phyloP scores from a whole-genome alignment of 345 rosid species.

The Viola odorata region DNA sequence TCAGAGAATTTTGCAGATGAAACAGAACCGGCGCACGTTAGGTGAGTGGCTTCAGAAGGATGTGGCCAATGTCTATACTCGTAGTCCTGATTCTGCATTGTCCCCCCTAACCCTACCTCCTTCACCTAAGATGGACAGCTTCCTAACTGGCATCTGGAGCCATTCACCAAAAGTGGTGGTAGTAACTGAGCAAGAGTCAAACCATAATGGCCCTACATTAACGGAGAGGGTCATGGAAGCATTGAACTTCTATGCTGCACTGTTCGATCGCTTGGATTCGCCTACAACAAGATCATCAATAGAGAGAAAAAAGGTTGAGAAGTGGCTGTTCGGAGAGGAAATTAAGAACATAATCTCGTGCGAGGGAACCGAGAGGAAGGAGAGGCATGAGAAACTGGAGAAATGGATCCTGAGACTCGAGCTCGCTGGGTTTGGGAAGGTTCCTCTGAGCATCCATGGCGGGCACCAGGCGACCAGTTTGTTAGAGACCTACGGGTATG shows the following conservation, averaged over 20 bases:
- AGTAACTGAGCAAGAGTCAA: conserved; percentile 63
- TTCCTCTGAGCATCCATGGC: conserved; percentile 58
- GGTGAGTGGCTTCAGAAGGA: conserved; percentile 75
- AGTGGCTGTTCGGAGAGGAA: conserved; percentile 69
- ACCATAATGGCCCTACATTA: conserved; percentile 43
- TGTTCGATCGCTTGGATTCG: conserved; percentile 65
- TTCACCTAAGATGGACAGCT: conserved; percentile 44
- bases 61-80: conserved; percentile 19
- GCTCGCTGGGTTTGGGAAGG: conserved; percentile 50
- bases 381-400: conserved; percentile 70
- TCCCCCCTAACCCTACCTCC: conserved; percentile 39
- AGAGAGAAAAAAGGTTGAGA: conserved; percentile 63
- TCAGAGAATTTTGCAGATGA: conserved; percentile 19
- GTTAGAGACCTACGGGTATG: conserved; percentile 50
- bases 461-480: conserved; percentile 50
- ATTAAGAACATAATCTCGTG: conserved; percentile 65
- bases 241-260: conserved; percentile 53
- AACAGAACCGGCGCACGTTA: conserved; percentile 35
- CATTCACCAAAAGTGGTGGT: conserved; percentile 66
- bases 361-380: conserved; percentile 57
- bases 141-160: conserved; percentile 45
- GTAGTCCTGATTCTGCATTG: conserved; percentile 44
- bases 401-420: conserved; percentile 64
- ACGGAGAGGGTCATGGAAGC: conserved; percentile 60
- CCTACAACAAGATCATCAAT: conserved; percentile 38